These are phyloP conservation scores for Ophiostoma sp. DNA, from an alignment of 2,329 filamentous ascomycete genomes.

Conservation along the genomic window DNA sequence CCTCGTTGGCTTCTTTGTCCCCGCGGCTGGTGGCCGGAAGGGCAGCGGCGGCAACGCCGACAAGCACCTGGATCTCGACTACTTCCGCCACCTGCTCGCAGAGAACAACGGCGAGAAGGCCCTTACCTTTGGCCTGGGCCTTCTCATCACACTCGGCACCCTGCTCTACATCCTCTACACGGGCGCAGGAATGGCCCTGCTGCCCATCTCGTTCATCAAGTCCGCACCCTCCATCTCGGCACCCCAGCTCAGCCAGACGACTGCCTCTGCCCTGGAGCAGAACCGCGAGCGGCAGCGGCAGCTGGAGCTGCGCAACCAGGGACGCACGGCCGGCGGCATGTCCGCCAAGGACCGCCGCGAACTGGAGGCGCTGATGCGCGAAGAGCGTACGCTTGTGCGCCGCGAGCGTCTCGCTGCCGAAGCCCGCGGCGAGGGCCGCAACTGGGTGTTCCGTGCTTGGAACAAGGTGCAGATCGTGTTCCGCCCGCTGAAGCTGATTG, in stretches of 20 bases:
- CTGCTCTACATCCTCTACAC: constrained; percentile 86
- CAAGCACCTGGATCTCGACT: constrained; percentile 72
- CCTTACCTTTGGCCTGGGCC: constrained; percentile 78
- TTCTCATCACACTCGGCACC: constrained; percentile 83
- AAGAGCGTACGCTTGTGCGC: constrained; percentile 86
- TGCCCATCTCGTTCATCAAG: constrained; percentile 88
- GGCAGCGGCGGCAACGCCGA: constrained; percentile 34
- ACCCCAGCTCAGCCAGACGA: constrained; percentile 69
- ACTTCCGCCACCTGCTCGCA: constrained; percentile 76
- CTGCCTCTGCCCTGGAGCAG: constrained; percentile 71
- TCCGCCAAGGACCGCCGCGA: constrained; percentile 83
- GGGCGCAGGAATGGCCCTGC: constrained; percentile 76
- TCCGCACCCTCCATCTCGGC: constrained; percentile 81
- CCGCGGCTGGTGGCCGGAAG: constrained; percentile 61
- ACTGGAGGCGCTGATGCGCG: constrained; percentile 76
- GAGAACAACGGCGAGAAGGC: constrained; percentile 91
- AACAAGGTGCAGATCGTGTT: constrained; percentile 75
- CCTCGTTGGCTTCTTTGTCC: constrained; percentile 89
- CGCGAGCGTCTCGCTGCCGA: constrained; percentile 83
- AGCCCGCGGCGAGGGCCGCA: constrained; percentile 69
- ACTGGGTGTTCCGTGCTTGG: constrained; percentile 69
- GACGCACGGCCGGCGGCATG: constrained; percentile 49
- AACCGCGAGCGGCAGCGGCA: constrained; percentile 91
- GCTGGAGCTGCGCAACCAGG: constrained; percentile 77
- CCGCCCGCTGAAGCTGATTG: constrained; percentile 80